These are phyloP conservation scores for Daldinia childiae DNA, from an alignment of 495 filamentous ascomycete species.

Conservation along the genomic window DNA sequence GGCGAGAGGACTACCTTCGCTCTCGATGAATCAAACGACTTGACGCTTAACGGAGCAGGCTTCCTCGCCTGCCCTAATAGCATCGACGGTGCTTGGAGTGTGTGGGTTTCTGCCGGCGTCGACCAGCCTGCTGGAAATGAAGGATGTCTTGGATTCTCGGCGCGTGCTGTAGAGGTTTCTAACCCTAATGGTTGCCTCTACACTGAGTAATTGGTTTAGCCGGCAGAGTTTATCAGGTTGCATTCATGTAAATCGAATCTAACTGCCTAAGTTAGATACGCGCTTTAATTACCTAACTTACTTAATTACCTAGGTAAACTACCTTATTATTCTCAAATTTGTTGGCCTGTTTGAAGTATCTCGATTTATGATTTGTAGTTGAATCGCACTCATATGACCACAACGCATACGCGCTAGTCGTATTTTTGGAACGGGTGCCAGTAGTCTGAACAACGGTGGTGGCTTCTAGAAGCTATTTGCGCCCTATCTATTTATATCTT, in stretches of 20 bases:
- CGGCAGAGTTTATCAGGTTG: too few relatives aligned
- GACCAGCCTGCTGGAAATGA: constrained; percentile 56
- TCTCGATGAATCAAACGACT: constrained; percentile 51
- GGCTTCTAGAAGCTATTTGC: too few relatives aligned
- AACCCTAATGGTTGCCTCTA: constrained; percentile 42
- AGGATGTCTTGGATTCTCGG: constrained; percentile 56
- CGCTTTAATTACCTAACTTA: neutral
- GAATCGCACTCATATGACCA: too few relatives aligned
- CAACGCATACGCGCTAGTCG: too few relatives aligned
- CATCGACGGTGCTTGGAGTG: constrained; percentile 58
- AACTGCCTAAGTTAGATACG: neutral
- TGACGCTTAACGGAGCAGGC: constrained; percentile 54
- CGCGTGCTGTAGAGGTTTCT: constrained; percentile 46
- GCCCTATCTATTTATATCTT: too few relatives aligned
- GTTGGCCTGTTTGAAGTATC: neutral
- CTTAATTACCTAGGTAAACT: neutral
- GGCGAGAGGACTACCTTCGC: constrained; percentile 58
- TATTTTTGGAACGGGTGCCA: too few relatives aligned
- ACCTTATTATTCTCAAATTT: neutral
- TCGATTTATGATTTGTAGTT: too few relatives aligned
- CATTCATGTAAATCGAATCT: neutral
- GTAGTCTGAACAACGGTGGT: too few relatives aligned
- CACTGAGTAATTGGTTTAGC: constrained; percentile 8
- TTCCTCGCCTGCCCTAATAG: constrained; percentile 62
- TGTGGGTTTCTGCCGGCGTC: constrained; percentile 57